Evolutionary conservation across 2,329 filamentous ascomycete genomes (phyloP).

Genomic region (Scedosporium boydii): DNA sequence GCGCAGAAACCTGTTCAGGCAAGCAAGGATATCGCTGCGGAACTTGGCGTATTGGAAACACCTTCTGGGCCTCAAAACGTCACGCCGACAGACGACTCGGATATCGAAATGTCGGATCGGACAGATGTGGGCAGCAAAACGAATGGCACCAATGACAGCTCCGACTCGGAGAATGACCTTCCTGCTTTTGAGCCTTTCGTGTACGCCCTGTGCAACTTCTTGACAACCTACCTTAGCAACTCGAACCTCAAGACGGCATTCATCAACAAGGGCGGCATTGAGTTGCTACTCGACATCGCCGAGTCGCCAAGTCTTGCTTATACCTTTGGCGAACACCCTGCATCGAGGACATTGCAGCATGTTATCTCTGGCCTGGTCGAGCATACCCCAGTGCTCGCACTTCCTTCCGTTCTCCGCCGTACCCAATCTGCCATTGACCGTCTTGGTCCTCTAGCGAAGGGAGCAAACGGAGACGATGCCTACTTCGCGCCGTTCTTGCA

Average conservation of each 20-base stretch:
- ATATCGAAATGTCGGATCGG: constrained; percentile 59
- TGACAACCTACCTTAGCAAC: constrained; percentile 67
- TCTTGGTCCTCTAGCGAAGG: constrained; percentile 54
- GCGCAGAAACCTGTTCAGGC: constrained; percentile 44
- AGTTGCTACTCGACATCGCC: constrained; percentile 74
- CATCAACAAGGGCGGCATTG: constrained; percentile 69
- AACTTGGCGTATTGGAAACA: constrained; percentile 14
- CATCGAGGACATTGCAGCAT: constrained; percentile 60
- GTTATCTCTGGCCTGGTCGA: constrained; percentile 75
- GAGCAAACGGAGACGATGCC: constrained; percentile 38
- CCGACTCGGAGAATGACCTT: constrained; percentile 9
- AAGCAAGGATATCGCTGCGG: constrained; percentile 28
- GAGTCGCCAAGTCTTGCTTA: constrained; percentile 70
- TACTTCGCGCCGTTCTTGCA: constrained; percentile 64
- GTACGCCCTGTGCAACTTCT: constrained; percentile 65
- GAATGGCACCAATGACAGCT: constrained; percentile 13
- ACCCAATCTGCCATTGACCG: constrained; percentile 60
- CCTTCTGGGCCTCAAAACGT: background rate
- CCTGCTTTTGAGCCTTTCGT: constrained; percentile 24
- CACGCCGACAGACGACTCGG: constrained; percentile 17
- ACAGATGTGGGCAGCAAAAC: constrained; percentile 6
- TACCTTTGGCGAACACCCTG: constrained; percentile 47
- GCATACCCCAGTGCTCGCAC: constrained; percentile 65
- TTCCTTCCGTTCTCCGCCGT: constrained; percentile 72
- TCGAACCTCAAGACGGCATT: constrained; percentile 62